Conservation (phyloP, 768 basidiomycete genomes). For the Chalciporus piperatus region DNA sequence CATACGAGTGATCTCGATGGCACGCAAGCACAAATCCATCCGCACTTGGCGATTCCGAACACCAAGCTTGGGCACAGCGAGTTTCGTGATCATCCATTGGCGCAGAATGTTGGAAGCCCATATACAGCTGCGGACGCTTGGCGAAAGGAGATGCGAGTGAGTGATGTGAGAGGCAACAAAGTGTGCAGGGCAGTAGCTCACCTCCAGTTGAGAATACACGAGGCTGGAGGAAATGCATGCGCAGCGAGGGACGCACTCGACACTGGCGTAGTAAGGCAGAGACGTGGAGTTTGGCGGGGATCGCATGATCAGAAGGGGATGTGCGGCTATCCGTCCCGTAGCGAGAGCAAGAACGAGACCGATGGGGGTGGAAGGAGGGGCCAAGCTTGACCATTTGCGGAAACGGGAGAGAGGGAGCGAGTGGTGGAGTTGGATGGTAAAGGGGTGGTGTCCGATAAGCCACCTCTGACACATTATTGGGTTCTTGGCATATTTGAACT, state of each 20-base stretch:
- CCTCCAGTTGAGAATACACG: too few relatives aligned
- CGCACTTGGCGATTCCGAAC: constrained; percentile 62
- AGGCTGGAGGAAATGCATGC: too few relatives aligned
- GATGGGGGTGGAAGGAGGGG: too few relatives aligned
- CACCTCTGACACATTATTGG: constrained; percentile 67
- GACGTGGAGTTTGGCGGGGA: constrained; percentile 44
- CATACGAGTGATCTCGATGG: constrained; percentile 70
- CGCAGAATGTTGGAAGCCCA: constrained; percentile 74
- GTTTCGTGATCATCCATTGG: constrained; percentile 73
- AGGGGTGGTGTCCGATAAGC: too few relatives aligned
- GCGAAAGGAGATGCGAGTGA: constrained; percentile 70
- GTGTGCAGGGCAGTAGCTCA: too few relatives aligned
- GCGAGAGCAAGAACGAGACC: constrained; percentile 40
- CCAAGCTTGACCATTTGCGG: too few relatives aligned
- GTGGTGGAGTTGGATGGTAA: too few relatives aligned
- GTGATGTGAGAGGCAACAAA: too few relatives aligned
- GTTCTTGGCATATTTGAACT: constrained; percentile 80
- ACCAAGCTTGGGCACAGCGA: constrained; percentile 64
- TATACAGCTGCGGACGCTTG: constrained; percentile 71
- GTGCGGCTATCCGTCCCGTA: constrained; percentile 49
- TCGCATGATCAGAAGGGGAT: constrained; percentile 44
- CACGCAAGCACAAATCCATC: constrained; percentile 69
- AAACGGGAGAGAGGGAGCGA: too few relatives aligned
- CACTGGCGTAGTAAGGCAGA: constrained; percentile 51
- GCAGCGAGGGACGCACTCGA: too few relatives aligned